A percentile compares a stretch with the other conserved stretches of the same genome.
These are phyloP conservation scores for Allium fistulosum DNA, from an alignment of 106 monocot genomes.

Conservation along the genomic window DNA sequence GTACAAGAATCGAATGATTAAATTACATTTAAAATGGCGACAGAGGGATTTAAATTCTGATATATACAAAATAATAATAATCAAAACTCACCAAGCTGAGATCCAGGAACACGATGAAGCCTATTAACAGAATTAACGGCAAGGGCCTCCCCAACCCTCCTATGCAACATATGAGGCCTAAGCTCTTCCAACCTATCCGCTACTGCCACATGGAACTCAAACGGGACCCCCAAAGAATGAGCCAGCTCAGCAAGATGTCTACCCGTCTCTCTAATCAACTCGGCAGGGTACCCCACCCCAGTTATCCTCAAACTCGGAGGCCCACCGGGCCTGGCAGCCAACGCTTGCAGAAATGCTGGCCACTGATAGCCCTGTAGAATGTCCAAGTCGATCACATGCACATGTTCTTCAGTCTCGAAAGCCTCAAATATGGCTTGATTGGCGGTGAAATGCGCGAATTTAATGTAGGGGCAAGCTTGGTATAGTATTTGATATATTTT, in stretches of 20 bases:
- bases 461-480: slow-evolving; percentile 45
- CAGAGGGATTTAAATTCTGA: too few species aligned
- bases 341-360: slow-evolving; percentile 37
- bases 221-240: slow-evolving; percentile 30
- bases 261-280: slow-evolving; percentile 26
- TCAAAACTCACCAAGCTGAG: not conserved
- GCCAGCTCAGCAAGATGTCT: slow-evolving; percentile 33
- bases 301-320: slow-evolving; percentile 29
- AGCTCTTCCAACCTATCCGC: slow-evolving; percentile 22
- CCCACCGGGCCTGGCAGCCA: slow-evolving; percentile 33
- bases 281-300: slow-evolving; percentile 26
- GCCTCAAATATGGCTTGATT: slow-evolving; percentile 52
- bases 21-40: too few species aligned
- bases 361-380: slow-evolving; percentile 43
- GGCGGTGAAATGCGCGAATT: slow-evolving; percentile 53
- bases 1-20: too few species aligned
- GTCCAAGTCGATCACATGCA: slow-evolving; percentile 41
- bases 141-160: slow-evolving; percentile 36
- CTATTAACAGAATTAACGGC: slow-evolving; percentile 38
- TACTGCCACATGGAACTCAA: slow-evolving; percentile 34
- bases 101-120: slow-evolving; percentile 17
- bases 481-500: slow-evolving; percentile 38
- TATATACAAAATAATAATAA: too few species aligned
- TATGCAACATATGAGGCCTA: slow-evolving; percentile 22
- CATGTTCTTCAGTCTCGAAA: slow-evolving; percentile 29